phyloP scores from a whole-genome alignment of 805 yeast genomes.

The Schwanniomyces occidentalis region DNA sequence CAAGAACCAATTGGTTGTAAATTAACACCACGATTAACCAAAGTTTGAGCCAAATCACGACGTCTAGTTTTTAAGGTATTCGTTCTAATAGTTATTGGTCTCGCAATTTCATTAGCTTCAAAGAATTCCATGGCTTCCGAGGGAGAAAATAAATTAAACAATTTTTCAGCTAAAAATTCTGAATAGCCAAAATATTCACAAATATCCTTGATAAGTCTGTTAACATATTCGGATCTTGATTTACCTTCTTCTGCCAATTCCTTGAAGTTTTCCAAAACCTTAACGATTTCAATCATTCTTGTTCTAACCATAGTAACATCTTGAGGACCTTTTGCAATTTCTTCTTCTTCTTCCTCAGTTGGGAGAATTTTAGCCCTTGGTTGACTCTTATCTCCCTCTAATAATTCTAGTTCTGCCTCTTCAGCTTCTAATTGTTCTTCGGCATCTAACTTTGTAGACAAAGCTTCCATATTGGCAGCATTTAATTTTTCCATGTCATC shows the following conservation, averaged over 20 bases:
- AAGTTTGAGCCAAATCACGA: conserved; percentile 91
- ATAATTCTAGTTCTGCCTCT: conserved; percentile 53
- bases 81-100: conserved; percentile 98
- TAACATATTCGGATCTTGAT: conserved; percentile 79
- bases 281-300: conserved; percentile 92
- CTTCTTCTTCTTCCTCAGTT: conserved; percentile 61
- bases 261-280: conserved; percentile 88
- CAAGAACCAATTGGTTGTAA: conserved; percentile 95
- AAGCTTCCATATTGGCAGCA: conserved; percentile 81
- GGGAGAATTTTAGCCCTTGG: conserved; percentile 82
- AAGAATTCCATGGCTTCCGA: conserved; percentile 97
- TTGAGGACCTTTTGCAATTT: conserved; percentile 53
- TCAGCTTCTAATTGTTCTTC: conserved; percentile 49
- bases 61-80: conserved; percentile 93
- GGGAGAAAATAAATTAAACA: conserved; percentile 88
- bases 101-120: conserved; percentile 95
- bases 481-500: conserved; percentile 64
- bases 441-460: conserved; percentile 66
- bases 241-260: conserved; percentile 81
- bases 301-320: conserved; percentile 85
- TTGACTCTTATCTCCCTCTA: conserved; percentile 57
- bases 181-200: conserved; percentile 93
- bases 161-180: conserved; percentile 87
- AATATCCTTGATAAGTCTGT: conserved; percentile 79
- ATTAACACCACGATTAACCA: conserved; percentile 95